phyloP scores from a whole-genome alignment of 2,329 filamentous ascomycete genomes.

The Trichoderma afroharzianum region DNA sequence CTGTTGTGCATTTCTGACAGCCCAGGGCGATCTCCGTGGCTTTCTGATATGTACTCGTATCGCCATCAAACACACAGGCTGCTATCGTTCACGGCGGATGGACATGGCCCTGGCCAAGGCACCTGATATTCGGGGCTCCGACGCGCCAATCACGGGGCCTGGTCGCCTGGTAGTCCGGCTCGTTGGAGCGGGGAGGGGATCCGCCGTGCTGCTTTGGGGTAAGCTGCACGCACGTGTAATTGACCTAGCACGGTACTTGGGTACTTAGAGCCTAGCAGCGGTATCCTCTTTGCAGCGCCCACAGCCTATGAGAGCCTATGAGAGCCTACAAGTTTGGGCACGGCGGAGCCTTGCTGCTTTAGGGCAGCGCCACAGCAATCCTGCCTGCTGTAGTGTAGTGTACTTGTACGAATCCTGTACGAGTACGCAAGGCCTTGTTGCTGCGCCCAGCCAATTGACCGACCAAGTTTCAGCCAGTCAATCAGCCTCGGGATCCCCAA shows the following conservation, averaged over 20 bases:
- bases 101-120: background rate
- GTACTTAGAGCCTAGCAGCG: no score
- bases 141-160: conserved; percentile 8
- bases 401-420: background rate
- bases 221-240: conserved; percentile 14
- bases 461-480: background rate
- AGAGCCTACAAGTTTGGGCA: background rate
- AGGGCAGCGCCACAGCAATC: background rate
- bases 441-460: background rate
- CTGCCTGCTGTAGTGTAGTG: background rate
- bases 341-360: background rate
- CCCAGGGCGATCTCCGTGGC: background rate
- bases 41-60: background rate
- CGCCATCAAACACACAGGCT: background rate
- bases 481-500: background rate
- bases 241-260: background rate
- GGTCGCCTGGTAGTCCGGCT: background rate
- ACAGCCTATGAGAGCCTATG: background rate
- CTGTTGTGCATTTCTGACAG: background rate
- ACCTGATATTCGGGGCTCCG: background rate
- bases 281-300: background rate
- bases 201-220: conserved; percentile 7
- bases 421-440: background rate
- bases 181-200: conserved; percentile 3
- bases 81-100: background rate